A percentile compares a stretch with the other conserved stretches of the same genome.
Conservation (phyloP, 2,329 filamentous ascomycete genomes). For the Ceratocystis cacaofunesta region DNA sequence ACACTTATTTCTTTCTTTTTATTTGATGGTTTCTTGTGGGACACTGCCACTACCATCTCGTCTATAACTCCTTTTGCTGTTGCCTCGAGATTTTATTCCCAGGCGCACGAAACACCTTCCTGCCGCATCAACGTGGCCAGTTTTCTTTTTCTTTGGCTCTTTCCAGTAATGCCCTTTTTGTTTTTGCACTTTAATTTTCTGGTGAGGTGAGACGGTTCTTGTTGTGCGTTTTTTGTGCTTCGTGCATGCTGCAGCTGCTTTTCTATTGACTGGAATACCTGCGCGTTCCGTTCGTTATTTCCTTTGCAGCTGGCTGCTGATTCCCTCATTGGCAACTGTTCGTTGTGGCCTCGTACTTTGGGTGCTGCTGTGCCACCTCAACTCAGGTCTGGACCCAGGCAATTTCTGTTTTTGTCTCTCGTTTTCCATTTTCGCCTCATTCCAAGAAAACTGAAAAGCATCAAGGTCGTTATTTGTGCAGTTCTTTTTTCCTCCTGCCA, state of each 20-base stretch:
- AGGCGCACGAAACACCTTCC: neutral
- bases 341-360: neutral
- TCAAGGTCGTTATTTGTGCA: neutral
- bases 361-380: neutral
- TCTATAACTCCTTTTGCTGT: neutral
- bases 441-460: neutral
- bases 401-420: conserved; percentile 3
- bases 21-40: neutral
- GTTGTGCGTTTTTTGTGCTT: too few species aligned
- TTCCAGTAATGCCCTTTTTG: neutral
- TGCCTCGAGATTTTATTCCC: neutral
- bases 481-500: neutral
- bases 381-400: neutral
- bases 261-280: neutral
- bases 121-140: neutral
- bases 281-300: neutral
- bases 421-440: neutral
- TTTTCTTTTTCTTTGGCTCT: neutral
- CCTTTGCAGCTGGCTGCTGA: neutral
- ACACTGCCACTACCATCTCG: neutral
- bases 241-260: too few species aligned
- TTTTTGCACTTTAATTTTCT: neutral
- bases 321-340: neutral
- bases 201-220: neutral
- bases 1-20: neutral